Percentiles rank a stretch among this genome's conserved stretches.
Evolutionary conservation across 2,329 filamentous ascomycete species (phyloP).

Genomic region (Aurifilum marmelostoma): DNA sequence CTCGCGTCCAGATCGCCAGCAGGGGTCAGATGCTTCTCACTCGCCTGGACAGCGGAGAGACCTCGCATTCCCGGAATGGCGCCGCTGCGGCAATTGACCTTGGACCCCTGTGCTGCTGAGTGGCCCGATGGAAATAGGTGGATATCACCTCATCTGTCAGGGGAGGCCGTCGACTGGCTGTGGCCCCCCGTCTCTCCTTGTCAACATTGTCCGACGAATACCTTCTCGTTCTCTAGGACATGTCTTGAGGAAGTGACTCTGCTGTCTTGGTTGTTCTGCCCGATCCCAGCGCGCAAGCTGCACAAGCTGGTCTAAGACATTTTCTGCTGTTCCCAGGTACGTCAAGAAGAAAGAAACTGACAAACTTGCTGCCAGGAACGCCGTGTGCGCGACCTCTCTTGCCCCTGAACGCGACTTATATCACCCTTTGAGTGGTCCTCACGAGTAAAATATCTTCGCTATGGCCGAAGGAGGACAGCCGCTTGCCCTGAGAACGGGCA

Average conservation of each 20-base stretch:
- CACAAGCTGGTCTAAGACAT: conserved; percentile 9
- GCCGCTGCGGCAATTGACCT: not conserved
- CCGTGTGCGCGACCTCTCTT: not conserved
- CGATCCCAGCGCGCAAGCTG: not conserved
- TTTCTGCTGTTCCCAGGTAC: conserved; percentile 17
- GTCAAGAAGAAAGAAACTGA: conserved; percentile 12
- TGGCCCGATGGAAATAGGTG: conserved; percentile 1
- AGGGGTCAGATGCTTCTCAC: conserved; percentile 13
- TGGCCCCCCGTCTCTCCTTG: not conserved
- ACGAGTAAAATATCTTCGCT: conserved; percentile 3
- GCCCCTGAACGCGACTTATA: conserved; percentile 4
- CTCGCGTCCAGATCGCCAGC: conserved; percentile 19
- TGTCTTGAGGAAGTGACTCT: conserved; percentile 1
- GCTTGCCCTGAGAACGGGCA: conserved; percentile 32
- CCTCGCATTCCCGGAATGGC: not conserved
- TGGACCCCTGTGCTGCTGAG: conserved; percentile 14
- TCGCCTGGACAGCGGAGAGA: not conserved
- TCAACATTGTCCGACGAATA: not conserved
- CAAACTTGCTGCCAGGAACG: conserved; percentile 1
- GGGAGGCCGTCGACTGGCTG: not conserved
- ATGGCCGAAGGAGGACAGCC: conserved; percentile 28
- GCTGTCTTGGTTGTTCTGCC: conserved; percentile 7
- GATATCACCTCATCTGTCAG: conserved; percentile 7
- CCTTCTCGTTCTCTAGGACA: not conserved
- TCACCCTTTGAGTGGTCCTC: not conserved